Base-by-base conservation (phyloP, 2,329 filamentous ascomycete genomes). In the Aspergillus hiratsukae region DNA sequence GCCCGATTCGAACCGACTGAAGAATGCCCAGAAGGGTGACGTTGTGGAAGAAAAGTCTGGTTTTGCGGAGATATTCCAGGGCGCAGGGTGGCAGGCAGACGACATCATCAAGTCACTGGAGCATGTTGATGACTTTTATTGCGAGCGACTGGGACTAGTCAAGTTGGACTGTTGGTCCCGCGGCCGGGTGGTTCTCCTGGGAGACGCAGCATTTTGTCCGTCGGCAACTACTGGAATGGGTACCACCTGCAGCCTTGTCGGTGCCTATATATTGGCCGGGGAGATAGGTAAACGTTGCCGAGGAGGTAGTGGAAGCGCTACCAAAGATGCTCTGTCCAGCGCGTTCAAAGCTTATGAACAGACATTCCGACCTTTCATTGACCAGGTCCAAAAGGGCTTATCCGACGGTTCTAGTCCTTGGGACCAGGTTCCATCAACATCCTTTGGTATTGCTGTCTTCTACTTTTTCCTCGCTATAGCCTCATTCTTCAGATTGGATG, bases 191-290 rank as follows among this genome's bases (percentile, higher is more conserved):
- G 73, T 69, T 1, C 61, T 77, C 7, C 63, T 76, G 23, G 75
- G 75, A 3, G 75, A 78, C 59, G 74, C 75, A 1, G 75, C 67
- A 0, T 75, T 75, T 57, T 62, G 58, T 25, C 59, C 65, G 1
- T 65, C 66, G 2, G 66, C 69, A 3, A 62, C 66, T 9, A 75
- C 68, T 0, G 76, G 74, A 11, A 61, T 65, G 28, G 75, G 74
- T 0, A 76, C 74, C 0, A 70, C 62, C 6, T 61, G 63, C 3
- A 69, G 63, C 1, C 56, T 77, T 11, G 60, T 68, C 1, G 75
- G 73, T 0, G 79, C 80, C 0, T 86, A 85, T 62, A 66, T 84
- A 1, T 72, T 87, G 3, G 83, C 83, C 0, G 83, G 83, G 1
- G 83, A 76, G 52, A 63, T 76, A 10, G 52, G 50, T 2, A 66